Conservation (phyloP, 2,329 filamentous ascomycete species). For the Fusarium haematococcum region DNA sequence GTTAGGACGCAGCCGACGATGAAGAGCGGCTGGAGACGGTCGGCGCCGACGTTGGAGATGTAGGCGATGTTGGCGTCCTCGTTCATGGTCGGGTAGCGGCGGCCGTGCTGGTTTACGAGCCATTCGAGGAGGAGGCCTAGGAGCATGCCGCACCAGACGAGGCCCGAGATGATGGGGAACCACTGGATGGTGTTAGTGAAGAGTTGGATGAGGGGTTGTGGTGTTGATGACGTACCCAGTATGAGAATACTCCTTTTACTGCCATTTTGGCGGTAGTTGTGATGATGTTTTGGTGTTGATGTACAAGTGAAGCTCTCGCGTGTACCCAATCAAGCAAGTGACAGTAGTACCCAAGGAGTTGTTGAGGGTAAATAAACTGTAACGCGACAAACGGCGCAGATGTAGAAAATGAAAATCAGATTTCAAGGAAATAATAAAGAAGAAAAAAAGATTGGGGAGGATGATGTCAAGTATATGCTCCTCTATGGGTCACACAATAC, state of each 20-base stretch:
- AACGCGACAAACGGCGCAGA: not conserved
- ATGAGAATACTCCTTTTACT: constrained; percentile 48
- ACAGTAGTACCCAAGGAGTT: not conserved
- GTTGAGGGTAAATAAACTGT: not conserved
- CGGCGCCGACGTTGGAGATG: constrained; percentile 75
- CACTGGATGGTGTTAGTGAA: constrained; percentile 44
- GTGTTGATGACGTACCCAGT: constrained; percentile 51
- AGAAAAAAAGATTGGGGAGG: not conserved
- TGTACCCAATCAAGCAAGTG: constrained; percentile 11
- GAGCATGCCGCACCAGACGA: constrained; percentile 75
- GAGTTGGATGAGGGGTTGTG: too few species aligned
- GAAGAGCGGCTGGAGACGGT: constrained; percentile 79
- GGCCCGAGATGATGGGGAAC: constrained; percentile 77
- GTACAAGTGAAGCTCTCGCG: not conserved
- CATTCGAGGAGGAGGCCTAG: constrained; percentile 79
- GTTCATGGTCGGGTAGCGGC: constrained; percentile 71
- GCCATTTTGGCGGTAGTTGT: constrained; percentile 44
- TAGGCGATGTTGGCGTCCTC: constrained; percentile 72
- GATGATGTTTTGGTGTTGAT: not conserved
- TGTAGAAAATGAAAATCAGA: not conserved
- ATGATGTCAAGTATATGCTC: constrained; percentile 4
- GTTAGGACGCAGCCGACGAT: constrained; percentile 78
- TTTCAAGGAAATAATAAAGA: not conserved
- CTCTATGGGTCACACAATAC: constrained; percentile 7
- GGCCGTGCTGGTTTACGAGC: constrained; percentile 66